Conservation (phyloP, 495 filamentous ascomycete genomes). For the Penicillium ucsense region DNA sequence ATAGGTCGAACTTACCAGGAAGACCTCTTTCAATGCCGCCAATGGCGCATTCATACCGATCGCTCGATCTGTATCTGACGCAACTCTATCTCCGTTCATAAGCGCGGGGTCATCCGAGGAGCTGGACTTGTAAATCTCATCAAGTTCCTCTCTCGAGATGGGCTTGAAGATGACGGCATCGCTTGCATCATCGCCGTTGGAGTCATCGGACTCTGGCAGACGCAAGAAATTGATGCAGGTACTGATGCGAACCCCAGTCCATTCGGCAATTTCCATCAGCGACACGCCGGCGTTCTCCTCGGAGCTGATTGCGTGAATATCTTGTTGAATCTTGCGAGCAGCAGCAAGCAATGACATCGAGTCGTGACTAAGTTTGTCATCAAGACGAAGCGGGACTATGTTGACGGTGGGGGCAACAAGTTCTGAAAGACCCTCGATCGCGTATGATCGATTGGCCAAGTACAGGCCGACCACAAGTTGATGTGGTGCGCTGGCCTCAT, state of each 20-base stretch:
- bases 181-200: not conserved
- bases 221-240: constrained; percentile 30
- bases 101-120: not conserved
- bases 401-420: constrained; percentile 25
- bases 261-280: constrained; percentile 24
- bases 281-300: constrained; percentile 22
- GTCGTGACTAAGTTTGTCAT: constrained; percentile 8
- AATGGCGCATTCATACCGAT: constrained; percentile 1
- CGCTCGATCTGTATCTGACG: constrained; percentile 2
- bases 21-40: constrained; percentile 10
- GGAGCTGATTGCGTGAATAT: constrained; percentile 23
- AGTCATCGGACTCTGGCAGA: constrained; percentile 15
- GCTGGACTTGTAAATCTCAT: not conserved
- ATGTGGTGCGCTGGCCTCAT: not conserved
- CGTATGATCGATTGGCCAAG: constrained; percentile 25
- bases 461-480: constrained; percentile 22
- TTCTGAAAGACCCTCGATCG: constrained; percentile 18
- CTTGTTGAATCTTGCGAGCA: constrained; percentile 20
- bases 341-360: constrained; percentile 11
- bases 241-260: constrained; percentile 26
- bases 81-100: constrained; percentile 8
- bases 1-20: constrained; percentile 11
- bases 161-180: constrained; percentile 5
- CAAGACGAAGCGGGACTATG: constrained; percentile 25
- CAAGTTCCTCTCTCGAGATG: constrained; percentile 7